phyloP scores from a whole-genome alignment of 116 monocot genomes.

The Cymodocea nodosa region DNA sequence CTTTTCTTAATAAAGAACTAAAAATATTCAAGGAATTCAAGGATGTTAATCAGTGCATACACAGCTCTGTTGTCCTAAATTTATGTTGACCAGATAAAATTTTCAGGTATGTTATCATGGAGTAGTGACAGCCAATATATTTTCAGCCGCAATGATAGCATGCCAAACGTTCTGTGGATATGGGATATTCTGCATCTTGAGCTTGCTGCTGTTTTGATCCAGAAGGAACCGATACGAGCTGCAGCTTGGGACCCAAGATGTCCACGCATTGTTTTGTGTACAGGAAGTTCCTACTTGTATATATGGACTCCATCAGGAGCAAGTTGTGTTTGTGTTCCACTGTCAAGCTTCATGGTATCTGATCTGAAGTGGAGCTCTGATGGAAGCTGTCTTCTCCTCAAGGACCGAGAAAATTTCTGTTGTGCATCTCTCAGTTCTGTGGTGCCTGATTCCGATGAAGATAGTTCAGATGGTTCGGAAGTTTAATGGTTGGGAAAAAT shows the following conservation, averaged over 20 bases:
- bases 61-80: too few species aligned
- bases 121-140: conserved; percentile 79
- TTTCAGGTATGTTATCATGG: conserved; percentile 75
- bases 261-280: conserved; percentile 59
- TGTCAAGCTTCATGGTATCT: conserved; percentile 40
- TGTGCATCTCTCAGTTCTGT: conserved; percentile 48
- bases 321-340: conserved; percentile 57
- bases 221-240: conserved; percentile 77
- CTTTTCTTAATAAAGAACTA: background rate
- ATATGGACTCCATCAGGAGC: conserved; percentile 87
- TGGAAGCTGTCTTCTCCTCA: conserved; percentile 73
- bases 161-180: conserved; percentile 72
- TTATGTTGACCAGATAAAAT: background rate
- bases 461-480: conserved; percentile 8
- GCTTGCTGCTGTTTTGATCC: conserved; percentile 58
- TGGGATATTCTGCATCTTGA: conserved; percentile 79
- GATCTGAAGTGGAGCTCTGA: conserved; percentile 88
- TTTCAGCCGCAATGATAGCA: conserved; percentile 74
- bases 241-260: conserved; percentile 80
- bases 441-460: conserved; percentile 31
- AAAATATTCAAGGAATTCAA: background rate
- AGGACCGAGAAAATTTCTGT: conserved; percentile 76
- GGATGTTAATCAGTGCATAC: background rate
- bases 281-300: conserved; percentile 66
- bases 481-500: background rate